Base-by-base conservation (phyloP, 148 eudicot genomes). In the Rheum nobile region DNA sequence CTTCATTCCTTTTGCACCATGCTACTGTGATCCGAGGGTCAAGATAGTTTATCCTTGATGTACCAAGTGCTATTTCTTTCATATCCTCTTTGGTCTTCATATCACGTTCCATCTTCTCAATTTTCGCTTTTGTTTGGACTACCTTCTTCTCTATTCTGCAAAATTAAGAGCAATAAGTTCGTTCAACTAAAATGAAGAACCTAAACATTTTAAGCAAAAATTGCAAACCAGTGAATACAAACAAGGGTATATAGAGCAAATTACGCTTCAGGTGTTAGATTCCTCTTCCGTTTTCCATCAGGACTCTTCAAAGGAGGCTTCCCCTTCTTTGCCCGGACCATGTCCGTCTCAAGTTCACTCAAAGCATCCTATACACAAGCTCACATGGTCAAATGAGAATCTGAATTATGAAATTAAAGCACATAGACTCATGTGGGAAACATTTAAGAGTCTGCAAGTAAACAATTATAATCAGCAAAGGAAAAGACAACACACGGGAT, bases 11-110 rank as follows among this genome's bases (percentile, higher is more conserved):
- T 79, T 95, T 95, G 84, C 99, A 95, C 99, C 99, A 95, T 50
- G 99, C 99, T 67, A 96, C 99, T 21, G 99, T 87, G 74, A 96
- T 96, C 79, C 97, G 84, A 19, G 99, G 99, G 77, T 96, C 99
- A 67, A 88, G 92, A 72, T 96, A 96, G 79, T 96, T 96, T 74
- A 96, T 92, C 83, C 90, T 96, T 75, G 99, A 96, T 6, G 99
- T 96, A 54, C 99, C 99, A 83, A 96, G 83, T 4, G 99, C 99
- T n/a, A 96, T 91, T 54, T 91, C 92, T 84, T 96, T 96, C 82
- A 96, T 77, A 79, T 96, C 97, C 78, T 96, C 99, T 84, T 96
- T 96, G 57, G 76, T 78, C 55, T 79, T 78, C 91, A 86, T 96
- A 72, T 92, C 96, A 22, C 89, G 79, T 78, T 92, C 91, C 86